phyloP scores from a whole-genome alignment of 768 basidiomycete species.

The Leccinum imitatum region DNA sequence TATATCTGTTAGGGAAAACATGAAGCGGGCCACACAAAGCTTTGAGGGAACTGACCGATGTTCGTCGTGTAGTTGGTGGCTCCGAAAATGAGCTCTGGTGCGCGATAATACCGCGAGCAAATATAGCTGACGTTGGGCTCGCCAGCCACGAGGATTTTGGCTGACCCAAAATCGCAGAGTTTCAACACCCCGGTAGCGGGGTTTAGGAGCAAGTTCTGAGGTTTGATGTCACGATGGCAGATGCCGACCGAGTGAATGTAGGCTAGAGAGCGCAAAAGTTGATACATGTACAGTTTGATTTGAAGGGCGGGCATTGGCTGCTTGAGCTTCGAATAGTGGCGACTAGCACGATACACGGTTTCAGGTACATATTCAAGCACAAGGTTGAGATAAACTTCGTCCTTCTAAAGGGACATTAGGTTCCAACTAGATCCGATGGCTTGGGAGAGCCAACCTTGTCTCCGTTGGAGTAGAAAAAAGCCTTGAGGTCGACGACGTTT shows the following conservation, averaged over 20 bases:
- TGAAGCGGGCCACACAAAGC: constrained; percentile 5
- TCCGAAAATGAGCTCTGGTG: constrained; percentile 98
- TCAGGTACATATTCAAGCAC: constrained; percentile 99
- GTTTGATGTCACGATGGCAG: constrained; percentile 99
- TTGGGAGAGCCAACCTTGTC: constrained; percentile 75
- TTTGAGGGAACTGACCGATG: constrained; percentile 70
- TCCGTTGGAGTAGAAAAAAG: constrained; percentile 99
- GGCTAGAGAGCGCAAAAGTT: constrained; percentile 94
- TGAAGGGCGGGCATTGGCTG: constrained; percentile 99
- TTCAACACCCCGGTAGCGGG: constrained; percentile 96
- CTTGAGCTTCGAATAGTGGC: constrained; percentile 99
- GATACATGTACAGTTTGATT: constrained; percentile 99
- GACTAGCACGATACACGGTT: constrained; percentile 97
- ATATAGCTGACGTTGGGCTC: constrained; percentile 99
- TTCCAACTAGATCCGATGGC: constrained; percentile 5
- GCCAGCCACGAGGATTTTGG: constrained; percentile 96
- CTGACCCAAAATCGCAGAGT: constrained; percentile 98
- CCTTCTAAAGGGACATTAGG: constrained; percentile 63
- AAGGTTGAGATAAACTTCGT: constrained; percentile 99
- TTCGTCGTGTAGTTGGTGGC: constrained; percentile 99
- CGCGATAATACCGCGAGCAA: constrained; percentile 98
- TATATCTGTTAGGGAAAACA: constrained; percentile 60
- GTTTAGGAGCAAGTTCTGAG: constrained; percentile 97
- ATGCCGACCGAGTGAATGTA: constrained; percentile 99
- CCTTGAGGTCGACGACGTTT: constrained; percentile 95